phyloP scores from a whole-genome alignment of 352 stramenopile species.

The Globisporangium cystogenes region DNA sequence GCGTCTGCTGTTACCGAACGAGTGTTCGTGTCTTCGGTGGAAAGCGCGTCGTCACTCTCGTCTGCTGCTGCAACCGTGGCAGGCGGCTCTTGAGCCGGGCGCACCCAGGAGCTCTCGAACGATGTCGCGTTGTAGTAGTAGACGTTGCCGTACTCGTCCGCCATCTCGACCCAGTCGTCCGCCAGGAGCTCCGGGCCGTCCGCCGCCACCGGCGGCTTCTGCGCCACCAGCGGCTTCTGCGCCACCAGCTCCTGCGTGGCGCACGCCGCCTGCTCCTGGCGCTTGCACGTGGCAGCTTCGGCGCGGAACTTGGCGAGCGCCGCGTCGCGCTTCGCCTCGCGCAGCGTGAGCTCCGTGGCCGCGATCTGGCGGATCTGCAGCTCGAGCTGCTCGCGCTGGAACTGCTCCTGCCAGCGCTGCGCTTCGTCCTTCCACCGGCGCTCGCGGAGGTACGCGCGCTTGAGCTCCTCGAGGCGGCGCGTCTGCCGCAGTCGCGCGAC shows the following conservation, averaged over 20 bases:
- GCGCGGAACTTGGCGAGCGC: constrained; percentile 51
- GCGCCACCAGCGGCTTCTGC: no score
- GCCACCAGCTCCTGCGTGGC: constrained; percentile 10
- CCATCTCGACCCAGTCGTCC: constrained; percentile 23
- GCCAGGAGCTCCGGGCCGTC: constrained; percentile 9
- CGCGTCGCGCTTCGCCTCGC: constrained; percentile 53
- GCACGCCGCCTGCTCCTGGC: constrained; percentile 25
- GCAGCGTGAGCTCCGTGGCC: constrained; percentile 35
- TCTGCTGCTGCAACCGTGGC: no score
- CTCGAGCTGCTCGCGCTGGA: constrained; percentile 55
- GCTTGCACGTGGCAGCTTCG: constrained; percentile 34
- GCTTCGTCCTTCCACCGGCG: constrained; percentile 49
- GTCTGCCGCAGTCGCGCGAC: constrained; percentile 24
- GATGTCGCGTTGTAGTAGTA: constrained; percentile 66
- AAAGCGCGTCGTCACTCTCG: no score
- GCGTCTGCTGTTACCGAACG: no score
- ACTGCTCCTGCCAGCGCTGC: constrained; percentile 41
- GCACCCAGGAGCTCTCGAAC: constrained; percentile 47
- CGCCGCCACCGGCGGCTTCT: background rate
- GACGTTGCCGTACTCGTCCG: constrained; percentile 40
- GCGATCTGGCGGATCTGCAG: constrained; percentile 39
- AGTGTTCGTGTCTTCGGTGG: no score
- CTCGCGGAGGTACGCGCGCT: constrained; percentile 54
- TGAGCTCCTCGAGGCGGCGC: constrained; percentile 35
- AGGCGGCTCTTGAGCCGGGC: background rate